Evolutionary conservation across 148 eudicot species (phyloP), one percentile per base, ranked within the genome.

Genomic region (Diospyros kaki): DNA sequence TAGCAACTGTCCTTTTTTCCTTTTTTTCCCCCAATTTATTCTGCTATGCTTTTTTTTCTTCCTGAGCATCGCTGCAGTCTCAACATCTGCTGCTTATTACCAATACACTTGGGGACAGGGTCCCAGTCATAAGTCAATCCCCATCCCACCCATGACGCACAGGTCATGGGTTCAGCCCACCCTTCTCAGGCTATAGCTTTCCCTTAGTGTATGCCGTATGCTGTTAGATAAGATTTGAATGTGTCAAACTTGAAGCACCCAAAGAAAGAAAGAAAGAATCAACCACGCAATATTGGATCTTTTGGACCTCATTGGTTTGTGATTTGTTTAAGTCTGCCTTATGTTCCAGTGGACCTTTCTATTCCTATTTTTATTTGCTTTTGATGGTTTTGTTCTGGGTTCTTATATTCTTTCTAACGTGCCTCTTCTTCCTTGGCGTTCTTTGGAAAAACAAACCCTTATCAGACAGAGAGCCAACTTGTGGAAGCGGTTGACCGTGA

Each of bases 401-500:
- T 66, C 39, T 28, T 28, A 61, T 61, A 61, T 3, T 28, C 15
- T 48, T 67, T 38, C 5, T 28, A 39, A 58, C 44, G 4, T 68
- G 9, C 14, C 12, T 66, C 42, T 56, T 46, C 42, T 44, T 69
- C 28, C 15, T 72, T 64, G 56, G 63, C 11, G 44, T 40, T 71
- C 64, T 50, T 52, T 68, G 11, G 43, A 4, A 44, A n/a, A 18
- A 40, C 11, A 18, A 43, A 43, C 67, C 66, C 42, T 59, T 28
- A 28, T 67, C 89, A 90, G 97, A 84, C 84, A 4, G 83, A 84
- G 70, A 79, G 85, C 75, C 84, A 92, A 75, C 89, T 92, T 55
- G 94, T 84, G 77, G 88, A 85, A 77, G 77, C 89, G 11, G 94
- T 92, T 64, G 94, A 92, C 74, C 88, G 89, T 77, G 94, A 92